Conservation (phyloP, 2,329 filamentous ascomycete species). For the Massarina eburnea region DNA sequence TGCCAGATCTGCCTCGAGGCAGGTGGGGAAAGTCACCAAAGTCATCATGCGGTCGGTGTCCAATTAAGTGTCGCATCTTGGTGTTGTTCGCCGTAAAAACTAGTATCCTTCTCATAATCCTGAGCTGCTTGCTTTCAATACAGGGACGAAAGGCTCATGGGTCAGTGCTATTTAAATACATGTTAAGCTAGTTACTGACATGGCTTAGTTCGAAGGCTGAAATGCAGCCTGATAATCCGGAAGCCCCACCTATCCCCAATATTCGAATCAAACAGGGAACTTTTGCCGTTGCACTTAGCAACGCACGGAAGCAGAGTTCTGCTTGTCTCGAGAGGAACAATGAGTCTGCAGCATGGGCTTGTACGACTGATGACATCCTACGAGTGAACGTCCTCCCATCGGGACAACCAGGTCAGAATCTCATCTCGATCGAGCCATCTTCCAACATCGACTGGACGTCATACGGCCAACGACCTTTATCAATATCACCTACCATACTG, state of each 20-base stretch:
- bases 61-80: constrained; percentile 22
- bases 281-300: constrained; percentile 19
- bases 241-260: constrained; percentile 2
- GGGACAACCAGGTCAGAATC: constrained; percentile 7
- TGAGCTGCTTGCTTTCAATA: constrained; percentile 15
- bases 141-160: constrained; percentile 8
- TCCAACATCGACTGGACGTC: constrained; percentile 5
- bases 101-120: constrained; percentile 17
- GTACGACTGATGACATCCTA: constrained; percentile 18
- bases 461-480: constrained; percentile 23
- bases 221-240: not conserved
- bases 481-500: constrained; percentile 15
- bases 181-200: not conserved
- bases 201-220: not conserved
- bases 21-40: constrained; percentile 15
- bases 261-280: constrained; percentile 17
- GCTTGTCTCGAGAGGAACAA: constrained; percentile 26
- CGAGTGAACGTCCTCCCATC: constrained; percentile 23
- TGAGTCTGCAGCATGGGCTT: constrained; percentile 29
- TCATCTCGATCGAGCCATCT: constrained; percentile 16
- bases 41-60: constrained; percentile 22
- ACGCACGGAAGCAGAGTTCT: constrained; percentile 26
- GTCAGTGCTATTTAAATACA: constrained; percentile 7
- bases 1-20: constrained; percentile 24
- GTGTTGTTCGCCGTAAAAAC: constrained; percentile 23